These are phyloP conservation scores for Wickerhamiella occidentalis DNA, from an alignment of 805 yeast genomes.

Conservation along the genomic window DNA sequence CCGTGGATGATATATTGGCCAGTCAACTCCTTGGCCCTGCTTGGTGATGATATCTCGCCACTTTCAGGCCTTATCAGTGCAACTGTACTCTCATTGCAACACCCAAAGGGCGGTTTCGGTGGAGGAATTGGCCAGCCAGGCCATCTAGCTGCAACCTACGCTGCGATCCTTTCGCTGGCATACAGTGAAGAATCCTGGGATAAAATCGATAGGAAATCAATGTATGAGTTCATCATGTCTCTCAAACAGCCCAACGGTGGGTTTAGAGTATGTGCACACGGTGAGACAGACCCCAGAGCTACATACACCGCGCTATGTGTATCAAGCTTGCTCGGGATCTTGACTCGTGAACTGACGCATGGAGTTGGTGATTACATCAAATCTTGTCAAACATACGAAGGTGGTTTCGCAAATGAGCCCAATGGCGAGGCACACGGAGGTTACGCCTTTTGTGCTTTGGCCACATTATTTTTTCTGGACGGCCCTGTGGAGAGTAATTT, in stretches of 20 bases:
- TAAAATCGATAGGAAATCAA: conserved; percentile 34
- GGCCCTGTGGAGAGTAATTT: conserved; percentile 29
- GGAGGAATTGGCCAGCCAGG: conserved; percentile 78
- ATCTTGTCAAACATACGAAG: conserved; percentile 80
- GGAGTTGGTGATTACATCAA: conserved; percentile 49
- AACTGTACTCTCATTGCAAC: conserved; percentile 28
- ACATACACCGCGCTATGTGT: conserved; percentile 74
- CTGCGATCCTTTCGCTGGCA: conserved; percentile 54
- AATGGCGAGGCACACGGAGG: conserved; percentile 95
- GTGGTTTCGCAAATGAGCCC: conserved; percentile 84
- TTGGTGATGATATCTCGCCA: conserved; percentile 22
- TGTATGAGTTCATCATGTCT: conserved; percentile 52
- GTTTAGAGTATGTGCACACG: conserved; percentile 59
- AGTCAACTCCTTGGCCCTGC: conserved; percentile 38
- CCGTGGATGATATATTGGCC: conserved; percentile 89
- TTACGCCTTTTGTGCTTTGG: conserved; percentile 82
- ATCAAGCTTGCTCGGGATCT: conserved; percentile 54
- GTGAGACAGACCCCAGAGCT: conserved; percentile 75
- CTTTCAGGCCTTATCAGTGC: conserved; percentile 13
- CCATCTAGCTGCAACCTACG: conserved; percentile 77
- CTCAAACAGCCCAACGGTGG: conserved; percentile 64
- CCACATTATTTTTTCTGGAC: conserved; percentile 40
- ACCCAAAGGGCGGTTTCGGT: conserved; percentile 54
- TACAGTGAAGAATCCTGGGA: conserved; percentile 35
- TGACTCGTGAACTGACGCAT: conserved; percentile 41